phyloP scores from a whole-genome alignment of 1,284 basidiomycete genomes.

The Sparassis latifolia region DNA sequence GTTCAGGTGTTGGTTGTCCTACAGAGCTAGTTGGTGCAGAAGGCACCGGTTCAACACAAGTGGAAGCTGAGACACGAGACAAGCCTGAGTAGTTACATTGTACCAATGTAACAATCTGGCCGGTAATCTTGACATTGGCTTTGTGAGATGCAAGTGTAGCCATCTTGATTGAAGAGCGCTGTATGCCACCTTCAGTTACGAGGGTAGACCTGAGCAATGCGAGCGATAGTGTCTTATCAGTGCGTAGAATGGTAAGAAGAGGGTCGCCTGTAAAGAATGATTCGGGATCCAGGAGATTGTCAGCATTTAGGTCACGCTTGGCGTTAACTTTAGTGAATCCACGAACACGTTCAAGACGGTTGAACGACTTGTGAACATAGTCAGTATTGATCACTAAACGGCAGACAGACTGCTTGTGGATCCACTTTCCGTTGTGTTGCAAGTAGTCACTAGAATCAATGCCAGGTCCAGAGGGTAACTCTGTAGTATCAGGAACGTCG shows the following conservation, averaged over 20 bases:
- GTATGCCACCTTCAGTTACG: conserved; percentile 2
- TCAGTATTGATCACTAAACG: conserved; percentile 7
- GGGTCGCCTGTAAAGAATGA: conserved; percentile 7
- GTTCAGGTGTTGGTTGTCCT: background rate
- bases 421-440: background rate
- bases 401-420: conserved; percentile 10
- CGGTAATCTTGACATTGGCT: background rate
- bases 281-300: conserved; percentile 1
- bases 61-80: too few species aligned
- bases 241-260: conserved; percentile 2
- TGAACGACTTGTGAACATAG: conserved; percentile 8
- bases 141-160: background rate
- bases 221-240: conserved; percentile 1
- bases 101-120: background rate
- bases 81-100: too few species aligned
- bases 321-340: conserved; percentile 3
- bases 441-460: background rate
- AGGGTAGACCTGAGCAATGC: conserved; percentile 5
- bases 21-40: too few species aligned
- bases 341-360: conserved; percentile 9
- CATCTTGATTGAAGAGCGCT: background rate
- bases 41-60: background rate
- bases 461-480: background rate
- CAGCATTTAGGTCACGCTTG: background rate
- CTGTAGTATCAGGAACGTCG: background rate